A percentile compares a stretch with the other conserved stretches of the same genome.
Conservation (phyloP, 257 asterid species). For the Salvia splendens region DNA sequence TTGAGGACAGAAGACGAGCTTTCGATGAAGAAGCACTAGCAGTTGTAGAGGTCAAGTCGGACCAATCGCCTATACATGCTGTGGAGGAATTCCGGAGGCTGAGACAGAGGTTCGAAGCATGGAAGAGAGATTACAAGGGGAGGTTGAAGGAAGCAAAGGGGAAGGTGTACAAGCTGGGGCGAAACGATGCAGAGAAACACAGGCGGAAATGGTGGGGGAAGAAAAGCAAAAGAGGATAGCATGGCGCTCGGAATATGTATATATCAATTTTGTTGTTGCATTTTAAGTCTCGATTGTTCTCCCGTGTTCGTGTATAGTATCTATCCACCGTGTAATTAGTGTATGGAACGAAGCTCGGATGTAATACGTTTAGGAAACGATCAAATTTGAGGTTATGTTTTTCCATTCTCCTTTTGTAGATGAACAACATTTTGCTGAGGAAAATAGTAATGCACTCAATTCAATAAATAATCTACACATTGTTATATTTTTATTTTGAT, state of each 20-base stretch:
- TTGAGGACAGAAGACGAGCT: conserved; percentile 61
- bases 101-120: conserved; percentile 59
- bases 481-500: not conserved
- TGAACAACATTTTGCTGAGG: not conserved
- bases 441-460: conserved; percentile 1
- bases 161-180: conserved; percentile 51
- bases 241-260: conserved; percentile 17
- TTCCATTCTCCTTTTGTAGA: not conserved
- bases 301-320: conserved; percentile 37
- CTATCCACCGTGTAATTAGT: conserved; percentile 28
- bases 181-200: conserved; percentile 57
- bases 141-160: conserved; percentile 64
- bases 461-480: conserved; percentile 25
- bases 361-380: too few species aligned
- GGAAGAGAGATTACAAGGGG: conserved; percentile 77
- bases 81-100: conserved; percentile 63
- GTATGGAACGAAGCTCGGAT: too few species aligned
- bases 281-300: conserved; percentile 23
- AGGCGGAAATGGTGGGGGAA: conserved; percentile 81
- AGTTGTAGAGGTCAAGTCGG: conserved; percentile 52
- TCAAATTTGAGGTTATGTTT: too few species aligned
- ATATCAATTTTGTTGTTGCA: conserved; percentile 35
- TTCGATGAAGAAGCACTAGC: conserved; percentile 29
- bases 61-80: conserved; percentile 42
- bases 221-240: conserved; percentile 29